Percentiles rank a stretch among this genome's conserved stretches.
Evolutionary conservation across 1,139 yeast genomes (phyloP).

Genomic region (Zygotorulaspora mrakii): DNA sequence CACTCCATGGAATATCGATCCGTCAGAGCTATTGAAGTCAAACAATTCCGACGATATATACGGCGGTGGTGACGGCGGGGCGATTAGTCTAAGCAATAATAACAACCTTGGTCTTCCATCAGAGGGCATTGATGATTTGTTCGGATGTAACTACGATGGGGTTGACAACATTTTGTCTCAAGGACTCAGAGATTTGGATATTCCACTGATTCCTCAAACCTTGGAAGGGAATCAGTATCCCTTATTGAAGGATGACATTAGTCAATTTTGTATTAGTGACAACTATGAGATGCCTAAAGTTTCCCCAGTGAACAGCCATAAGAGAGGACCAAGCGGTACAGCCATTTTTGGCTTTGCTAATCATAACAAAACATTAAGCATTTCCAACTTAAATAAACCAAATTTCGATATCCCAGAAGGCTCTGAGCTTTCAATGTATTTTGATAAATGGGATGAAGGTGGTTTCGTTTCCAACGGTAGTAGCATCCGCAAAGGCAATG

Average conservation of each 20-base stretch:
- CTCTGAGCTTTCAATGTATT: slow-evolving; percentile 4
- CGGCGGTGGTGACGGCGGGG: slow-evolving; percentile 7
- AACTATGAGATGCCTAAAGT: slow-evolving; percentile 4
- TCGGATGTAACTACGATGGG: slow-evolving; percentile 25
- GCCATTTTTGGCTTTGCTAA: slow-evolving; percentile 42
- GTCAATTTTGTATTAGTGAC: slow-evolving; percentile 1
- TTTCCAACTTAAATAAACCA: slow-evolving; percentile 24
- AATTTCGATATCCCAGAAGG: slow-evolving; percentile 6
- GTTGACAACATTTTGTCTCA: slow-evolving; percentile 32
- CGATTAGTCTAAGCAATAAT: slow-evolving; percentile 6
- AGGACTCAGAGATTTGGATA: slow-evolving; percentile 33
- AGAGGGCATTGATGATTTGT: slow-evolving; percentile 14
- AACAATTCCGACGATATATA: slow-evolving; percentile 9
- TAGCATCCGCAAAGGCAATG: no score
- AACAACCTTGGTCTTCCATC: slow-evolving; percentile 7
- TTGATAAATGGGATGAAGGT: slow-evolving; percentile 2
- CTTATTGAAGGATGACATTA: slow-evolving; percentile 2
- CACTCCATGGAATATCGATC: slow-evolving; percentile 18
- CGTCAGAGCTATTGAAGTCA: slow-evolving; percentile 12
- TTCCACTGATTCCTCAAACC: slow-evolving; percentile 28
- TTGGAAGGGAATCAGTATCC: not conserved
- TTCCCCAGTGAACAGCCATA: slow-evolving; percentile 6
- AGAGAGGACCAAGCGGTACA: slow-evolving; percentile 4
- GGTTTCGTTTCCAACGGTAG: not conserved
- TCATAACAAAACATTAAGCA: slow-evolving; percentile 48